Conservation (phyloP, 106 monocot species). For the Acorus gramineus region DNA sequence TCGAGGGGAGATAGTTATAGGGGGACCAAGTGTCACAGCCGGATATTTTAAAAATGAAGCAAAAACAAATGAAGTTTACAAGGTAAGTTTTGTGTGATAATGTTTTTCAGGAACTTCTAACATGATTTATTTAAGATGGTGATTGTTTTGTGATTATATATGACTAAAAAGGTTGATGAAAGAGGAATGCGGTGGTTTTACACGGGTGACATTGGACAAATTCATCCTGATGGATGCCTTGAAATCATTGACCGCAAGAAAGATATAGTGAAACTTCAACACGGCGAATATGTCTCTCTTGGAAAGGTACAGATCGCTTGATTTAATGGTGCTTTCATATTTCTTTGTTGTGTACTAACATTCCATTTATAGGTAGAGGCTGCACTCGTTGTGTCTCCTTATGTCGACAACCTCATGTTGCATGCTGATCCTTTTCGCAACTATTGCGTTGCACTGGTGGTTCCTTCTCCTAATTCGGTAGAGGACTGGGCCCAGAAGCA, state of each 20-base stretch:
- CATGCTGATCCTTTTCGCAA: conserved; percentile 82
- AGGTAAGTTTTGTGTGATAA: conserved; percentile 27
- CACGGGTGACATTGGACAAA: conserved; percentile 75
- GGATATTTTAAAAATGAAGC: conserved; percentile 97
- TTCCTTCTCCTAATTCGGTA: conserved; percentile 33
- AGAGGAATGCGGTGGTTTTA: conserved; percentile 92
- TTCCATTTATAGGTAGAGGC: conserved; percentile 66
- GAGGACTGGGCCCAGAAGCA: conserved; percentile 71
- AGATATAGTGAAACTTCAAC: conserved; percentile 96
- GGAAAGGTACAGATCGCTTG: conserved; percentile 50
- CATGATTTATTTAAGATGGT: background rate
- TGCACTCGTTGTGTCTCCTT: conserved; percentile 59
- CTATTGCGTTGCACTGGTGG: conserved; percentile 82
- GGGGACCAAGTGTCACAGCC: conserved; percentile 87
- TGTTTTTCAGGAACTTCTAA: background rate
- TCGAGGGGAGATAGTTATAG: conserved; percentile 96
- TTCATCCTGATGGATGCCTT: conserved; percentile 74
- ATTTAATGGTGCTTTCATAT: too few relatives aligned
- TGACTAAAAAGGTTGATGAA: conserved; percentile 60
- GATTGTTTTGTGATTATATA: background rate
- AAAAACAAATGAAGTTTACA: conserved; percentile 91
- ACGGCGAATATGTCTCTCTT: conserved; percentile 93
- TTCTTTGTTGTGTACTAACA: background rate
- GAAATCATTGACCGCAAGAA: conserved; percentile 96
- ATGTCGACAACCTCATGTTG: conserved; percentile 95